Conservation (phyloP, 2,329 filamentous ascomycete genomes). For the Furcasterigmium furcatum region DNA sequence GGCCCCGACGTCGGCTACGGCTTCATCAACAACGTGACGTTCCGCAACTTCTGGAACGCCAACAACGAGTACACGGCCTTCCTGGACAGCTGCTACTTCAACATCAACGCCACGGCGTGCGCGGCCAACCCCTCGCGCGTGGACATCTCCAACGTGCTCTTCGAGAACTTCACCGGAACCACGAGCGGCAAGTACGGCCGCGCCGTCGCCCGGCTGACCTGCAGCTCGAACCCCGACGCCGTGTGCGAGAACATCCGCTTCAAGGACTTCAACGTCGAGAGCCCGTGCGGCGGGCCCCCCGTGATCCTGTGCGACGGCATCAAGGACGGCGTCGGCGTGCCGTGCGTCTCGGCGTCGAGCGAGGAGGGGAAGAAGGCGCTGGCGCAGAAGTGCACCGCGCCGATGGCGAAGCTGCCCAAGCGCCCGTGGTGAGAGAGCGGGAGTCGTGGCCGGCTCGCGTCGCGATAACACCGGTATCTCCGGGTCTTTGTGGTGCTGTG, state of each 20-base stretch:
- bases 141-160: conserved; percentile 53
- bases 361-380: conserved; percentile 25
- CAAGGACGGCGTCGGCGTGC: conserved; percentile 28
- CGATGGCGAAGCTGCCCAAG: conserved; percentile 16
- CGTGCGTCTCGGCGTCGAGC: conserved; percentile 29
- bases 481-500: too few relatives aligned
- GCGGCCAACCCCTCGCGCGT: conserved; percentile 50
- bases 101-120: conserved; percentile 60
- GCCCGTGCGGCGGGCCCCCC: conserved; percentile 38
- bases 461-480: too few relatives aligned
- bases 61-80: conserved; percentile 64
- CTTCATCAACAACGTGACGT: conserved; percentile 59
- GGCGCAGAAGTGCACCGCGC: conserved; percentile 24
- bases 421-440: conserved; percentile 2
- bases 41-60: conserved; percentile 49
- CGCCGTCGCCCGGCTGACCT: conserved; percentile 49
- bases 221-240: conserved; percentile 46
- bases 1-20: conserved; percentile 50
- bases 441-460: too few relatives aligned
- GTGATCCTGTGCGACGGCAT: conserved; percentile 51
- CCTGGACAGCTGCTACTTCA: conserved; percentile 39
- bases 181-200: conserved; percentile 51
- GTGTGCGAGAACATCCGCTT: conserved; percentile 53
- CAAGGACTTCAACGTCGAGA: conserved; percentile 49
- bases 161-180: conserved; percentile 53